Base-by-base conservation (phyloP, 1,139 yeast species). In the Diutina rugosa region DNA sequence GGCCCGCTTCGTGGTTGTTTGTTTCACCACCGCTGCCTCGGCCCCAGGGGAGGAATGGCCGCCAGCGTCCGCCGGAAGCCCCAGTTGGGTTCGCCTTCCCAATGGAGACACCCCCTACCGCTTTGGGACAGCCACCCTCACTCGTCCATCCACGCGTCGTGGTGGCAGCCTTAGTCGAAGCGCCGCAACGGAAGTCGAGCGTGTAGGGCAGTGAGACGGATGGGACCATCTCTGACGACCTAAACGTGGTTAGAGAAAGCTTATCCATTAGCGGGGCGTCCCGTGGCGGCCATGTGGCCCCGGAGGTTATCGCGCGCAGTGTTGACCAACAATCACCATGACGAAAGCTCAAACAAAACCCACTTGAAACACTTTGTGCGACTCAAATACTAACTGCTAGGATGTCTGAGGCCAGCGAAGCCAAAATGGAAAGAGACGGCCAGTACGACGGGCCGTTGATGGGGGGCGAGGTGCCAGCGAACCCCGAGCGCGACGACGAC, bases 401-500 rank as follows among this genome's bases (percentile, higher is more conserved):
- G 28, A 49, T 49, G 53, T 49, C 53, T n/a, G 53, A 49, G 18
- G 16, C 53, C 21, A 49, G 29, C 35, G 53, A 49, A 32, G 41
- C 53, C 18, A 49, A 49, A 29, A 29, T 49, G 45, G 53, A 49
- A 18, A 49, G 53, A 49, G 45, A 49, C 53, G 26, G 32, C 30
- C 53, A 29, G 18, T 49, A 16, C 53, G 53, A 49, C 12, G 44
- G n/a, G 26, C n/a, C 41, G n/a, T 10, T 30, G 29, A 32, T 30
- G 53, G 45, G 41, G 18, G 53, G 44, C 44, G 53, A 49, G n/a
- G 44, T 18, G 14, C 29, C 44, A 7, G 29, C 53, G n/a, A 49
- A 30, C 28, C 44, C 44, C 10, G 69, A 64, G 14, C 78, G 71
- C 58, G 78, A 73, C 55, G 89, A 84, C 59, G 95, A 87, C 61